Conservation (phyloP, 495 filamentous ascomycete species). For the Aspergillus diversus region DNA sequence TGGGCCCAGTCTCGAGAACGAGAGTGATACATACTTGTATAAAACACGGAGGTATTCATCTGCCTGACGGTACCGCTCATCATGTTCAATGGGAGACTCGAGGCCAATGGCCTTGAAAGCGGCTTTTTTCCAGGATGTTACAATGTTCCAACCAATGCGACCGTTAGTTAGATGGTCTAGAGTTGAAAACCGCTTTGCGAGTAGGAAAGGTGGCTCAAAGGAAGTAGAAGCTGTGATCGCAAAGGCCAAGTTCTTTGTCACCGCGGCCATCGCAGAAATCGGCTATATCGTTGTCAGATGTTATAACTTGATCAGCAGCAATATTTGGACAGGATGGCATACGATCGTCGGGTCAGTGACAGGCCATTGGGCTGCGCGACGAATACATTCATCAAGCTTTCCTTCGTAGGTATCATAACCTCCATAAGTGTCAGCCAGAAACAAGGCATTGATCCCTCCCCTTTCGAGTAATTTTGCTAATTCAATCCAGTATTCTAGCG, state of each 20-base stretch:
- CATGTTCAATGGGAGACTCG: constrained; percentile 60
- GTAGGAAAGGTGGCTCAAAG: constrained; percentile 60
- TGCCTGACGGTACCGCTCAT: constrained; percentile 62
- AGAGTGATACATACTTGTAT: constrained; percentile 46
- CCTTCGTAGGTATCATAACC: constrained; percentile 62
- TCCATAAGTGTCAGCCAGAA: constrained; percentile 65
- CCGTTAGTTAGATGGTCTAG: constrained; percentile 66
- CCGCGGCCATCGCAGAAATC: constrained; percentile 54
- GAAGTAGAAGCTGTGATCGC: constrained; percentile 57
- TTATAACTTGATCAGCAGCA: background rate
- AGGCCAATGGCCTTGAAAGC: constrained; percentile 62
- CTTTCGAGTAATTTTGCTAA: constrained; percentile 62
- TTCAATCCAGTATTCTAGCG: constrained; percentile 61
- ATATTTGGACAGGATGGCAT: constrained; percentile 22
- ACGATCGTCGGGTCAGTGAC: constrained; percentile 60
- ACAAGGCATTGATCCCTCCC: constrained; percentile 62
- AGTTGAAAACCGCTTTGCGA: constrained; percentile 63
- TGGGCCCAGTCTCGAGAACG: background rate
- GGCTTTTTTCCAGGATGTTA: constrained; percentile 62
- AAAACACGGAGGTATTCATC: constrained; percentile 64
- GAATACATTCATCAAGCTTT: constrained; percentile 54
- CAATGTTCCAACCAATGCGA: constrained; percentile 67
- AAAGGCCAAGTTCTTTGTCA: constrained; percentile 52
- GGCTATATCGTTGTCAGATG: constrained; percentile 31
- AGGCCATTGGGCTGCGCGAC: constrained; percentile 61